phyloP scores from a whole-genome alignment of 2,329 filamentous ascomycete species.

The Talaromyces pinophilus region DNA sequence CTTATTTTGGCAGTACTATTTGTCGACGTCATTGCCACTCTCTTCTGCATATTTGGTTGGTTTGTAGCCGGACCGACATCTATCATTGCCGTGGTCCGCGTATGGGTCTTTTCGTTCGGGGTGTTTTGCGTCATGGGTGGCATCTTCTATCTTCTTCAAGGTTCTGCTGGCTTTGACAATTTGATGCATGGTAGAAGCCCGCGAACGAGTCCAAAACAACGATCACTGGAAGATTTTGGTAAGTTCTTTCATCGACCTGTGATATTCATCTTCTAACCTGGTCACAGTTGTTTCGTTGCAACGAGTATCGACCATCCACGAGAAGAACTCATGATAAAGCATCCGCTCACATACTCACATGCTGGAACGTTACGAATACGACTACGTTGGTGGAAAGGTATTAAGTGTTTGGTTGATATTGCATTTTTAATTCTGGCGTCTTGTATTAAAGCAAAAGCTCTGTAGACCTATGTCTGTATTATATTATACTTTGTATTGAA shows the following conservation, averaged over 20 bases:
- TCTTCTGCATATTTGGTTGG: conserved; percentile 84
- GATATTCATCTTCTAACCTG: not conserved
- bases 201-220: conserved; percentile 79
- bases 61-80: conserved; percentile 70
- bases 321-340: conserved; percentile 70
- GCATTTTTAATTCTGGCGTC: conserved; percentile 3
- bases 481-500: not conserved
- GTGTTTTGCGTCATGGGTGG: conserved; percentile 81
- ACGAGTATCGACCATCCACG: conserved; percentile 87
- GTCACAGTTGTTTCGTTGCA: conserved; percentile 76
- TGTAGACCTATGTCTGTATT: conserved; percentile 12
- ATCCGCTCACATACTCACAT: not conserved
- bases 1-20: conserved; percentile 73
- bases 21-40: conserved; percentile 80
- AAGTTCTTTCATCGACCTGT: conserved; percentile 46
- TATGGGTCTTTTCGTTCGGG: conserved; percentile 90
- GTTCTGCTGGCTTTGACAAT: conserved; percentile 81
- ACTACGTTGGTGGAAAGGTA: not conserved
- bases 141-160: conserved; percentile 78
- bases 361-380: not conserved
- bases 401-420: not conserved
- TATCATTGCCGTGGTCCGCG: conserved; percentile 80
- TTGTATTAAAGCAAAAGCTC: conserved; percentile 7
- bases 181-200: conserved; percentile 87
- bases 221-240: conserved; percentile 86